These are phyloP conservation scores for Suillus subaureus DNA, from an alignment of 768 basidiomycete species.

Conservation along the genomic window DNA sequence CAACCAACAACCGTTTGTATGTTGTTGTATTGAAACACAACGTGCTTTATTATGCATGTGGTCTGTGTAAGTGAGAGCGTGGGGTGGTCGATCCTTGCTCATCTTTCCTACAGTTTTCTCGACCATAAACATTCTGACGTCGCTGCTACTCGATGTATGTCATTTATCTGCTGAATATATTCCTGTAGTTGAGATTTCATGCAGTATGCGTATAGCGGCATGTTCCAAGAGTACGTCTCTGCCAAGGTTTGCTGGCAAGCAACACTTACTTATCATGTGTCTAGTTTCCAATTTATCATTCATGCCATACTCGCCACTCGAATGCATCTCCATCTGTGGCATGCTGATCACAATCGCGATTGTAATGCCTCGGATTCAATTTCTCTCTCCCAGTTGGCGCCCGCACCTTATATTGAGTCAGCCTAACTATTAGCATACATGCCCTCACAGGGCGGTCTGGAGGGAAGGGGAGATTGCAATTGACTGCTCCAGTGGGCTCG, in stretches of 20 bases:
- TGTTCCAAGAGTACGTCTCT: slow-evolving; percentile 11
- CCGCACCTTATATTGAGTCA: not conserved
- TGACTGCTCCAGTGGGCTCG: not conserved
- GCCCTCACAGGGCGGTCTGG: not conserved
- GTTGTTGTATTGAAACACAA: slow-evolving; percentile 10
- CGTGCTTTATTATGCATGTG: slow-evolving; percentile 11
- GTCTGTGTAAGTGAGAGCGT: slow-evolving; percentile 4
- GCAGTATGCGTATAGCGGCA: slow-evolving; percentile 9
- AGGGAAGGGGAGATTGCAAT: not conserved
- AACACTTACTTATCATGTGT: not conserved
- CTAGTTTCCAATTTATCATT: slow-evolving; percentile 11
- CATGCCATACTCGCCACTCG: slow-evolving; percentile 10
- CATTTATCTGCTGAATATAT: not conserved
- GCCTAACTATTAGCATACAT: not conserved
- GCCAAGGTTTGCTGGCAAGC: not conserved
- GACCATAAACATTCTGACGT: slow-evolving; percentile 5
- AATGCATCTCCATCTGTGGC: slow-evolving; percentile 12
- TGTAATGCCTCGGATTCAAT: not conserved
- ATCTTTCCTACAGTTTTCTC: slow-evolving; percentile 4
- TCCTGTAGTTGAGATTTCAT: not conserved
- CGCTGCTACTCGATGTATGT: slow-evolving; percentile 5
- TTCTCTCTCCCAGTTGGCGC: not conserved
- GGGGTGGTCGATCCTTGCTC: not conserved
- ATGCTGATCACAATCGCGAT: not conserved
- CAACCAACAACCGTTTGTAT: not conserved